Evolutionary conservation across 108 stramenopile species (phyloP), one percentile per base, ranked within the genome.

Genomic region (Discostella pseudostelligera): DNA sequence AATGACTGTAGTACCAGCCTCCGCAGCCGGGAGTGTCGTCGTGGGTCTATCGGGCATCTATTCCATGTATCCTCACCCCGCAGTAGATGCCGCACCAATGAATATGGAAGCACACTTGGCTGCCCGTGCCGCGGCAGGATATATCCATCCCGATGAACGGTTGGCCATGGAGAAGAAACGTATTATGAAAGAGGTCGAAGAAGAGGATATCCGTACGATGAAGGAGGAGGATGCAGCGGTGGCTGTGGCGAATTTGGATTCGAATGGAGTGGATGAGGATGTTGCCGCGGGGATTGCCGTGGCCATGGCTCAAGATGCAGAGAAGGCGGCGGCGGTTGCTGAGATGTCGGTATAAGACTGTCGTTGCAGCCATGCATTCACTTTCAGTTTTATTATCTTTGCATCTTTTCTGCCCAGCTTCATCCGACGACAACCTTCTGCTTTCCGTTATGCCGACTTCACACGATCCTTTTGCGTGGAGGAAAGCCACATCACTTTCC

Each of bases 41-140:
- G 53, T 45, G 32, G 32, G 32, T 9, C 25, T 48, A 4, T 26
- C 62, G 7, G 60, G 45, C 9, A 42, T 76, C 14, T 76, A 76
- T 47, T 57, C 67, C 46, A 61, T 60, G 21, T 67, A 66, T 39
- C 74, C 74, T 10, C 74, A 76, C 48, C 74, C 74, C 5, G 65
- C 59, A 17, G 29, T 76, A 44, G 67, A 76, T 42, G 47, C 59
- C 40, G 56, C 61, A 25, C 74, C 74, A 10, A 63, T 75, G 17
- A 66, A 75, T 17, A 43, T 48, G 61, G 70, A 60, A 20, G 61
- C 61, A 12, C 65, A 59, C 20, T 39, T 28, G 39, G 66, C 59
- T 5, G 74, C 71, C 0, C 37, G 71, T 39, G 51, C 25, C 4
- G 59, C 65, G 7, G 73, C 73, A 19, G 73, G 73, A 39, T 74